A percentile compares a stretch with the other conserved stretches of the same genome.
Conservation (phyloP, 2,329 filamentous ascomycete species). For the Teratosphaeria zuluensis region DNA sequence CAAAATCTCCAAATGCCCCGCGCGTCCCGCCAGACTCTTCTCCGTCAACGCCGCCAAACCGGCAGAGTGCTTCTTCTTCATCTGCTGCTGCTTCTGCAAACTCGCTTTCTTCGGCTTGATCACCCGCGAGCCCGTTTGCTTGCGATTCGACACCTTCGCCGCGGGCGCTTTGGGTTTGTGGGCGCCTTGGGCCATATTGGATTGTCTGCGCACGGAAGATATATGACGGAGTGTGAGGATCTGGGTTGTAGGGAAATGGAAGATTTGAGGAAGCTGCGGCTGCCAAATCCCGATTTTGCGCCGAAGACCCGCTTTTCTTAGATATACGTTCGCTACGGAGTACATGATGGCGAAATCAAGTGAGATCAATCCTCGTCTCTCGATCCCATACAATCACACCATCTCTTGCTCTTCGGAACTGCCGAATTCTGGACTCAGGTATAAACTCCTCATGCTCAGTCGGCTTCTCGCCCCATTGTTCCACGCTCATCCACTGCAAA, state of each 20-base stretch:
- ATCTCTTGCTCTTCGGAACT: constrained; percentile 35
- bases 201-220: too few species aligned
- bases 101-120: constrained; percentile 58
- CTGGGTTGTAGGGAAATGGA: background rate
- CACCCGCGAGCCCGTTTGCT: constrained; percentile 43
- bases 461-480: constrained; percentile 24
- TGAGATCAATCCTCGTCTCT: constrained; percentile 17
- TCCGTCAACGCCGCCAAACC: constrained; percentile 59
- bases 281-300: background rate
- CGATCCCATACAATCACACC: constrained; percentile 42
- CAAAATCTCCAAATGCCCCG: constrained; percentile 58
- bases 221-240: background rate
- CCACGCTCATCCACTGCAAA: constrained; percentile 37
- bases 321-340: background rate
- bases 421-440: constrained; percentile 44
- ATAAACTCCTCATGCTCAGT: constrained; percentile 45
- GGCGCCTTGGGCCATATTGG: background rate
- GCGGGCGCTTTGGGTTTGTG: constrained; percentile 30
- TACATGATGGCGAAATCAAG: background rate
- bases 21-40: constrained; percentile 53
- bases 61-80: constrained; percentile 57
- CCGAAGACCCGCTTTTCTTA: background rate
- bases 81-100: constrained; percentile 50
- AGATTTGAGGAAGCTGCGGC: background rate
- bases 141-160: constrained; percentile 29